Conservation (phyloP, 148 eudicot species). For the Cornus suecica region DNA sequence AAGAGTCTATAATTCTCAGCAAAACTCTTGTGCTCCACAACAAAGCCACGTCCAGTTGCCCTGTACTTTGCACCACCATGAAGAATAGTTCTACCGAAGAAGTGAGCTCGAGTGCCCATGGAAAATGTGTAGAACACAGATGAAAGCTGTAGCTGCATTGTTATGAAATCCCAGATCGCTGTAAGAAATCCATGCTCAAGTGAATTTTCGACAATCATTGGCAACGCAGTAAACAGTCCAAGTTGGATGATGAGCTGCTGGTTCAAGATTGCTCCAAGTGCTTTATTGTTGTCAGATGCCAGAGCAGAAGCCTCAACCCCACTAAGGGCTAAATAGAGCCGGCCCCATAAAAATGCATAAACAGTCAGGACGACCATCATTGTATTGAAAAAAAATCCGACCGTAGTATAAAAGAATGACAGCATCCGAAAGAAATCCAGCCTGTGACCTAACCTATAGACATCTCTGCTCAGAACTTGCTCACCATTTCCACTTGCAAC, state of each 20-base stretch:
- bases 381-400: slow-evolving; percentile 84
- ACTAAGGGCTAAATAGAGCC: slow-evolving; percentile 79
- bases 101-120: slow-evolving; percentile 89
- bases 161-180: slow-evolving; percentile 78
- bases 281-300: slow-evolving; percentile 51
- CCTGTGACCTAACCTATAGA: slow-evolving; percentile 87
- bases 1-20: slow-evolving; percentile 79
- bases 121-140: slow-evolving; percentile 87
- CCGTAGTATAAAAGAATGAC: slow-evolving; percentile 84
- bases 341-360: slow-evolving; percentile 89
- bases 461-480: slow-evolving; percentile 85
- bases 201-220: slow-evolving; percentile 83
- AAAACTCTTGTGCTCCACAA: slow-evolving; percentile 85
- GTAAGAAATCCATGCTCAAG: slow-evolving; percentile 84
- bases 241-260: slow-evolving; percentile 86
- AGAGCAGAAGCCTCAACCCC: slow-evolving; percentile 60
- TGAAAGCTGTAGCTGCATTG: slow-evolving; percentile 88
- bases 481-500: slow-evolving; percentile 93
- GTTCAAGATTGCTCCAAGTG: slow-evolving; percentile 72
- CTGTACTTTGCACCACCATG: slow-evolving; percentile 96
- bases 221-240: slow-evolving; percentile 84
- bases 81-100: slow-evolving; percentile 84
- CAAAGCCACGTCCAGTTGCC: slow-evolving; percentile 96
- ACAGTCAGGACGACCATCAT: slow-evolving; percentile 82
- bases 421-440: slow-evolving; percentile 89